phyloP scores from a whole-genome alignment of 192 early-diverging fungal species.

The Thoreauomyces humboldtii region DNA sequence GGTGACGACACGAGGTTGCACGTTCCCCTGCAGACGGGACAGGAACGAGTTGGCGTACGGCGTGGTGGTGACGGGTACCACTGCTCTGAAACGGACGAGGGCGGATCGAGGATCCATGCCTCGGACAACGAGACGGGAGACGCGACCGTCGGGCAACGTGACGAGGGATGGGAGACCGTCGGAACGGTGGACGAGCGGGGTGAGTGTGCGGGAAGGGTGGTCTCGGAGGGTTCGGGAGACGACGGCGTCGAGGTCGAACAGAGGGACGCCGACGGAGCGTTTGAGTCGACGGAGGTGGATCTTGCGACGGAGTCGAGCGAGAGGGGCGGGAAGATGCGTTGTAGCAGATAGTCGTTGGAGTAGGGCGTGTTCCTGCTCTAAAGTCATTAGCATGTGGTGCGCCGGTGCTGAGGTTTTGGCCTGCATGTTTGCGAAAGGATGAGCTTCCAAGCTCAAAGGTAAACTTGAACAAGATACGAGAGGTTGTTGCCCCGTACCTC shows the following conservation, averaged over 20 bases:
- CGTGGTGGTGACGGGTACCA: slow-evolving; percentile 48
- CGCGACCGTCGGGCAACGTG: slow-evolving; percentile 7
- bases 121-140: neutral
- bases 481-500: no score
- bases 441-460: no score
- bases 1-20: no score
- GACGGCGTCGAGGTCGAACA: slow-evolving; percentile 67
- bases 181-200: neutral
- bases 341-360: slow-evolving; percentile 42
- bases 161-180: slow-evolving; percentile 1
- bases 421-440: no score
- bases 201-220: slow-evolving; percentile 3
- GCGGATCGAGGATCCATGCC: slow-evolving; percentile 13
- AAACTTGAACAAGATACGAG: no score
- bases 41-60: slow-evolving; percentile 73
- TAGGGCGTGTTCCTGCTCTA: slow-evolving; percentile 54
- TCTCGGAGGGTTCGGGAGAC: slow-evolving; percentile 40
- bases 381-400: slow-evolving; percentile 25
- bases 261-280: slow-evolving; percentile 54
- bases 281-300: slow-evolving; percentile 60
- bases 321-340: slow-evolving; percentile 36
- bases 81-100: slow-evolving; percentile 22
- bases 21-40: slow-evolving; percentile 65
- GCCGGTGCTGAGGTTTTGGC: neutral
- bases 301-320: slow-evolving; percentile 57